These are phyloP conservation scores for Trichophyton schoenleinii DNA, from an alignment of 2,329 filamentous ascomycete genomes.

Conservation along the genomic window DNA sequence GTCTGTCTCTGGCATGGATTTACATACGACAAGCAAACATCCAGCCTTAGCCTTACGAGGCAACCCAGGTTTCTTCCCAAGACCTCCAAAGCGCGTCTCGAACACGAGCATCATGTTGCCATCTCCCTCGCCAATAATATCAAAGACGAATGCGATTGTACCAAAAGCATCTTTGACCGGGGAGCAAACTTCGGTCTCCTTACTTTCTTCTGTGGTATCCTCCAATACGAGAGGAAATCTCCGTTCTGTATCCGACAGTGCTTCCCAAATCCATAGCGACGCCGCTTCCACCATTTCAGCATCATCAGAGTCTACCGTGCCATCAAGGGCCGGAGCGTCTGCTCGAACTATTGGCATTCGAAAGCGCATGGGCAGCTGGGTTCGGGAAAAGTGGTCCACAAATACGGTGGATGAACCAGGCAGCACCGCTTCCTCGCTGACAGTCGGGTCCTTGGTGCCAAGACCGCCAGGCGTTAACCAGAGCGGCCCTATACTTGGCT, in stretches of 20 bases:
- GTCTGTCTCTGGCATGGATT: slow-evolving; percentile 77
- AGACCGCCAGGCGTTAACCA: slow-evolving; percentile 67
- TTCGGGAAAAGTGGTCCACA: slow-evolving; percentile 6
- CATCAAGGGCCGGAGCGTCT: slow-evolving; percentile 27
- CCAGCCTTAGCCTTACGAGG: slow-evolving; percentile 39
- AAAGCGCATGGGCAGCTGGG: slow-evolving; percentile 10
- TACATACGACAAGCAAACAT: slow-evolving; percentile 70
- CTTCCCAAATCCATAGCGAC: neutral
- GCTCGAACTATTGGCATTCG: slow-evolving; percentile 7
- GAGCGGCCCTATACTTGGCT: slow-evolving; percentile 59
- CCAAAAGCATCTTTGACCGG: slow-evolving; percentile 18
- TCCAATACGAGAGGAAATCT: slow-evolving; percentile 9
- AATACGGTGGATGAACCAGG: neutral
- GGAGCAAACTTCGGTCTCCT: slow-evolving; percentile 19
- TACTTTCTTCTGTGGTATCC: slow-evolving; percentile 29
- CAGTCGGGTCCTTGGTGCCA: slow-evolving; percentile 26
- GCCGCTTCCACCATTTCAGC: slow-evolving; percentile 23
- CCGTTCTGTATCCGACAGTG: slow-evolving; percentile 16
- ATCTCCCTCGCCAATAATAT: slow-evolving; percentile 28
- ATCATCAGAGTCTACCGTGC: slow-evolving; percentile 47
- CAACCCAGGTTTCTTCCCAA: slow-evolving; percentile 25
- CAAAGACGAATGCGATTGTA: slow-evolving; percentile 25
- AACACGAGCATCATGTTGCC: slow-evolving; percentile 31
- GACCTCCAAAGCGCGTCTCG: slow-evolving; percentile 36
- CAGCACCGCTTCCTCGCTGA: slow-evolving; percentile 9